Evolutionary conservation across 2,329 filamentous ascomycete genomes (phyloP).

Genomic region (Fusarium succisae): DNA sequence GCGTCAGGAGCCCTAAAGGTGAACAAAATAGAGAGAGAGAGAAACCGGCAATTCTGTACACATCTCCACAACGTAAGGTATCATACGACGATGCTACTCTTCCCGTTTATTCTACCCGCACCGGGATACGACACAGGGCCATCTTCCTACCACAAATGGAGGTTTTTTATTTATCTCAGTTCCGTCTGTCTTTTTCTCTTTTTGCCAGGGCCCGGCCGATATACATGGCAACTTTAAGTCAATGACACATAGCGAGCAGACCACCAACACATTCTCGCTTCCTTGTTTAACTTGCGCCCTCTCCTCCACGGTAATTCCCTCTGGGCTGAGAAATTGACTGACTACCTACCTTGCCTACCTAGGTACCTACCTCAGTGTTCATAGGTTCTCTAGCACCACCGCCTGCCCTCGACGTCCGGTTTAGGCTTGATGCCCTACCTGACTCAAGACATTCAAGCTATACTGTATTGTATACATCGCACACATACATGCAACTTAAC

Average conservation of each 20-base stretch:
- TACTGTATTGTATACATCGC: slow-evolving; percentile 9
- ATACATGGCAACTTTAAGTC: neutral
- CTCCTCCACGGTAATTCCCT: neutral
- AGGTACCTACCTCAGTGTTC: neutral
- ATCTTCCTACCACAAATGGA: neutral
- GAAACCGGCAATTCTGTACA: neutral
- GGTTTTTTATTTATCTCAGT: neutral
- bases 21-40: neutral
- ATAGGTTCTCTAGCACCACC: neutral
- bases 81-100: slow-evolving; percentile 25
- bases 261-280: neutral
- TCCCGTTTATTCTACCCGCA: neutral
- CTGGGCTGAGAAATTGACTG: neutral
- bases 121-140: slow-evolving; percentile 10
- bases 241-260: neutral
- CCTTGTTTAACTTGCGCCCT: slow-evolving; percentile 2
- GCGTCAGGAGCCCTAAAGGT: neutral
- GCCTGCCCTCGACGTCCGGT: neutral
- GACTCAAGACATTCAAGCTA: slow-evolving; percentile 23
- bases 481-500: slow-evolving; percentile 3
- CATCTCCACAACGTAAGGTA: slow-evolving; percentile 15
- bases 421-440: slow-evolving; percentile 25
- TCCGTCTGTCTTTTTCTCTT: neutral
- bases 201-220: slow-evolving; percentile 8
- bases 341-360: neutral